Conservation (phyloP, 805 yeast species). For the Ogataea salicorniae region DNA sequence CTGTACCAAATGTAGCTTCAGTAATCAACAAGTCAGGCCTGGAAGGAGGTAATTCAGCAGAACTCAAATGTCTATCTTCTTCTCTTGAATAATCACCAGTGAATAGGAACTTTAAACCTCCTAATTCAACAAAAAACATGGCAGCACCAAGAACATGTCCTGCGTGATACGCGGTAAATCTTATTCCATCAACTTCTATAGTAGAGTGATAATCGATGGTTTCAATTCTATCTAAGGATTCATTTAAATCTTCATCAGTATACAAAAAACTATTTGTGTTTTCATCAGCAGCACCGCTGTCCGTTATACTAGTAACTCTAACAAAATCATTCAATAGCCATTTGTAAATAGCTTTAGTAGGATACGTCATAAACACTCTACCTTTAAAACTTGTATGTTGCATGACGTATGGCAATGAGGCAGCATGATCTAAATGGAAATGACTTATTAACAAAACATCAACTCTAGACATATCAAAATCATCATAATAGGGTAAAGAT, state of each 20-base stretch:
- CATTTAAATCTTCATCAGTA: slow-evolving; percentile 84
- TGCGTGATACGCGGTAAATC: slow-evolving; percentile 97
- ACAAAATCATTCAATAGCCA: slow-evolving; percentile 95
- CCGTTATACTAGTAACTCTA: slow-evolving; percentile 66
- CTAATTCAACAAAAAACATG: slow-evolving; percentile 92
- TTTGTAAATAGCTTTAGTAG: slow-evolving; percentile 95
- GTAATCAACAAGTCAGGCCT: slow-evolving; percentile 88
- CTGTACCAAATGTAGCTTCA: slow-evolving; percentile 97
- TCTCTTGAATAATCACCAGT: slow-evolving; percentile 98
- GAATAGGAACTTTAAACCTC: slow-evolving; percentile 81
- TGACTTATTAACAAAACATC: slow-evolving; percentile 87
- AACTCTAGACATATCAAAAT: slow-evolving; percentile 81
- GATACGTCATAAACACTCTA: slow-evolving; percentile 97
- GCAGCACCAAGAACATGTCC: slow-evolving; percentile 99
- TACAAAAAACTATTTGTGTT: slow-evolving; percentile 47
- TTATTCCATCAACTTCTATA: slow-evolving; percentile 85
- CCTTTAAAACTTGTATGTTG: slow-evolving; percentile 94
- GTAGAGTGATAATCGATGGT: slow-evolving; percentile 96
- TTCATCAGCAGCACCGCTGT: slow-evolving; percentile 39
- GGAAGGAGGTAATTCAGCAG: slow-evolving; percentile 88
- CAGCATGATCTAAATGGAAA: slow-evolving; percentile 97
- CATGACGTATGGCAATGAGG: slow-evolving; percentile 96
- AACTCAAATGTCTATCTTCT: slow-evolving; percentile 88
- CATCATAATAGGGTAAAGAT: slow-evolving; percentile 93
- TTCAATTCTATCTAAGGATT: slow-evolving; percentile 85